Evolutionary conservation across 163 green algal species (phyloP), one percentile per base, ranked within the genome.

Genomic region (Scenedesmus sp.): DNA sequence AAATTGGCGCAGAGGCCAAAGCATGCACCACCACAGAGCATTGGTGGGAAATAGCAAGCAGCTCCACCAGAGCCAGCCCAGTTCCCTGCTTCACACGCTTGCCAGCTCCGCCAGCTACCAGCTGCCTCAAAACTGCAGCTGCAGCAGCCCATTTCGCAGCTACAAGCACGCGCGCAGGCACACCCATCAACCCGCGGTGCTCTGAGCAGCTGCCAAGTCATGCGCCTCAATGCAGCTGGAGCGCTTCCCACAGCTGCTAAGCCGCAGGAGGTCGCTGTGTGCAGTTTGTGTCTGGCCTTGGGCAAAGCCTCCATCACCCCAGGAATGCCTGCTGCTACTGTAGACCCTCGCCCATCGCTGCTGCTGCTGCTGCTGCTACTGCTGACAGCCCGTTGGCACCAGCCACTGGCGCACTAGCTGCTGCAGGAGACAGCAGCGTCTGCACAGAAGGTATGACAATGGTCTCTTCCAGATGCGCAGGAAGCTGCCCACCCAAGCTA

Each of bases 401-500:
- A 18, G 13, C 34, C 46, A 23, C 70, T 79, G 70, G 23, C 73
- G 86, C 86, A 74, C 20, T 56, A 52, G 70, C n/a, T 89, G 79
- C 18, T 74, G 77, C 60, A 76, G 79, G 13, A 55, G 88, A 52
- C 59, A 70, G 5, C 34, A 55, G 57, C 34, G 52, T 26, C 9
- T 15, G 62, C 34, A 57, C 54, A 9, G 81, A 46, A 52, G 88
- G 79, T 2, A 76, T 26, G 4, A 54, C 6, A 26, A 59, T 4
- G 18, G 73, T 52, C 67, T 84, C 70, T 52, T 23, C 20, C 70
- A 79, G 70, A 23, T 79, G 23, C 46, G 70, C 70, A 15, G 70
- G 12, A 23, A 79, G 70, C 23, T 79, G 46, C 20, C 89, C 89
- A 34, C 89, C 83, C 56, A 92, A 56, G 18, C 67, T 52, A 5